Conservation (phyloP, 192 early-diverging fungal species). For the Linnemannia schmuckeri region DNA sequence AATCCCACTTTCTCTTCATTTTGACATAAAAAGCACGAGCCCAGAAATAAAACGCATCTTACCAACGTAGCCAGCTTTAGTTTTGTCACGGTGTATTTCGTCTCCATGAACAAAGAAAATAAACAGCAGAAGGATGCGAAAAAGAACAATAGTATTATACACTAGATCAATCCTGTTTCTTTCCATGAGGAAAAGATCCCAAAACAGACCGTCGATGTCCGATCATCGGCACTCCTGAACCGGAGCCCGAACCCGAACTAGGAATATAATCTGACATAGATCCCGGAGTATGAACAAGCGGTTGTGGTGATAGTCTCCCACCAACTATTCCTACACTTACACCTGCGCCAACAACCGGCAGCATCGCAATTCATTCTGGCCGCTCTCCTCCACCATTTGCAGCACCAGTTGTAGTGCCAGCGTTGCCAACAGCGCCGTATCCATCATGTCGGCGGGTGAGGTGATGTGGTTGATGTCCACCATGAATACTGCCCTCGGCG, state of each 20-base stretch:
- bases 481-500: background rate
- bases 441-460: constrained; percentile 41
- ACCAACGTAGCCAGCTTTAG: no score
- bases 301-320: background rate
- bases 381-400: background rate
- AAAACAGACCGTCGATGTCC: background rate
- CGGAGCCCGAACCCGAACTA: background rate
- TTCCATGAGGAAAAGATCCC: background rate
- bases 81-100: no score
- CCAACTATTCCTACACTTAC: background rate
- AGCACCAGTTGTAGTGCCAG: background rate
- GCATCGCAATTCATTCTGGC: constrained; percentile 31
- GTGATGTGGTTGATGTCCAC: background rate
- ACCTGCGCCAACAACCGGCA: background rate
- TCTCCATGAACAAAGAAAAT: background rate
- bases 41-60: no score
- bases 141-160: background rate
- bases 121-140: background rate
- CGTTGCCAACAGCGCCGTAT: constrained; percentile 16
- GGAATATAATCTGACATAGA: background rate
- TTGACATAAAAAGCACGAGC: no score
- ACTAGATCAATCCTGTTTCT: constrained; percentile 34
- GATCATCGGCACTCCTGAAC: background rate
- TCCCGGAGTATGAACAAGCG: background rate
- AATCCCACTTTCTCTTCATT: no score